These are phyloP conservation scores for Phialemoniopsis sp. DNA, from an alignment of 2,329 filamentous ascomycete species.

Conservation along the genomic window DNA sequence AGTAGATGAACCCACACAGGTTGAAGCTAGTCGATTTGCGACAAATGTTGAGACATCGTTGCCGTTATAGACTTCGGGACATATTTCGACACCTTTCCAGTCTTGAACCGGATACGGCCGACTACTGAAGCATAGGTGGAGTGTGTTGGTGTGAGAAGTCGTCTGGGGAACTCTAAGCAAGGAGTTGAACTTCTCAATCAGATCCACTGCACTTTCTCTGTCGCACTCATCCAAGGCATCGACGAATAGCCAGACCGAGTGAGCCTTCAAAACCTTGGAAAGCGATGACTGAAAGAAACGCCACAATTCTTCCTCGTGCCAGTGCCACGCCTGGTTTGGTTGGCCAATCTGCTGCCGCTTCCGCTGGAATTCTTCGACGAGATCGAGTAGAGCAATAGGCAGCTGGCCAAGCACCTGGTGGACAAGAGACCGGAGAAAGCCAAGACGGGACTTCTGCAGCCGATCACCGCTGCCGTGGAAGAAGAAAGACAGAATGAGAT, in stretches of 20 bases:
- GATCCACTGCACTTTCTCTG: conserved; percentile 10
- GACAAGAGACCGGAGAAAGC: conserved; percentile 26
- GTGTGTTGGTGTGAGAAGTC: conserved; percentile 4
- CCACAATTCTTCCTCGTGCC: conserved; percentile 17
- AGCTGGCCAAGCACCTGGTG: conserved; percentile 21
- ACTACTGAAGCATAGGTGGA: conserved; percentile 24
- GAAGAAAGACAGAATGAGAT: conserved; percentile 24
- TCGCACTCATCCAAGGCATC: conserved; percentile 30
- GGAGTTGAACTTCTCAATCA: conserved; percentile 14
- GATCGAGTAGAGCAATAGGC: conserved; percentile 9
- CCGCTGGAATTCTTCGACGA: conserved; percentile 6
- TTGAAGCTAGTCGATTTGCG: conserved; percentile 1
- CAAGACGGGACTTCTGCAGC: conserved; percentile 24
- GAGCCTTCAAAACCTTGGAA: conserved; percentile 10
- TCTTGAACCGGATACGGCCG: conserved; percentile 22
- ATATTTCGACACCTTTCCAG: conserved; percentile 20
- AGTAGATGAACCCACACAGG: too few relatives aligned
- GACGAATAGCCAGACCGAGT: conserved; percentile 20
- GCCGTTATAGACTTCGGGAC: conserved; percentile 22
- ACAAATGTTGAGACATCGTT: conserved; percentile 23
- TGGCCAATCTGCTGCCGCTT: conserved; percentile 3
- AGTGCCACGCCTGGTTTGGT: conserved; percentile 17
- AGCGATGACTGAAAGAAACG: conserved; percentile 13
- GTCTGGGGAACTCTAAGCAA: conserved; percentile 14
- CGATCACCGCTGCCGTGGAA: conserved; percentile 24